Conservation (phyloP, 106 monocot species). For the Amphibolis antarctica region DNA sequence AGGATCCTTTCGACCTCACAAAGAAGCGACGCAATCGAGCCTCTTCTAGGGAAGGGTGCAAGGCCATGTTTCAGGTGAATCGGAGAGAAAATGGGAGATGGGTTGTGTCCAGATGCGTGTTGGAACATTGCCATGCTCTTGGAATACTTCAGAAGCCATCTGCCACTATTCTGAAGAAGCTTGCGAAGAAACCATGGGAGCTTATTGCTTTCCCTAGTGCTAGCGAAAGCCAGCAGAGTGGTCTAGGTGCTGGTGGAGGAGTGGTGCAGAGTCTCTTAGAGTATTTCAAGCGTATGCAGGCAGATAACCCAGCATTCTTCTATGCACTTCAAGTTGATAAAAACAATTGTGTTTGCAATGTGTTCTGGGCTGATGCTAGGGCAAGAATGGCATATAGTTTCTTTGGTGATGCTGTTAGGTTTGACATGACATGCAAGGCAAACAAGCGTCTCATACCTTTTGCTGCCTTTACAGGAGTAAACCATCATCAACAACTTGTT, state of each 20-base stretch:
- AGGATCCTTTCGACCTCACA: conserved; percentile 57
- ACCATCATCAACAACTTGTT: conserved; percentile 70
- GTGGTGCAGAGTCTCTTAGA: conserved; percentile 80
- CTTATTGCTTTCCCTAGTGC: conserved; percentile 15
- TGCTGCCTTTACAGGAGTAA: conserved; percentile 70
- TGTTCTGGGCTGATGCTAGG: conserved; percentile 92
- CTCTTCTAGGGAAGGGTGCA: conserved; percentile 82
- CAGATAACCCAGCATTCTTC: conserved; percentile 86
- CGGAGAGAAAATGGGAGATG: conserved; percentile 54
- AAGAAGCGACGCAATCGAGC: conserved; percentile 69
- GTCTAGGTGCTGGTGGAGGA: conserved; percentile 64
- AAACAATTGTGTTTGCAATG: conserved; percentile 65
- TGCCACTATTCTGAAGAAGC: conserved; percentile 32
- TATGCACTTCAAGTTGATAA: conserved; percentile 72
- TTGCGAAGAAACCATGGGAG: conserved; percentile 68
- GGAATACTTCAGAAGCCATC: conserved; percentile 20
- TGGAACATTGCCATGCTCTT: conserved; percentile 62
- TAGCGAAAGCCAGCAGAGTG: conserved; percentile 28
- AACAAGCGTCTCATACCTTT: conserved; percentile 70
- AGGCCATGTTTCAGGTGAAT: conserved; percentile 88
- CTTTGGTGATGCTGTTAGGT: conserved; percentile 62
- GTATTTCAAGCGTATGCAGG: conserved; percentile 90
- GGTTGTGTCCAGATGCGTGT: conserved; percentile 42
- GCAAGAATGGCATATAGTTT: conserved; percentile 66
- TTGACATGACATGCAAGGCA: conserved; percentile 73